Evolutionary conservation across 2,329 filamentous ascomycete species (phyloP).

Genomic region (Hypoxylon sp.): DNA sequence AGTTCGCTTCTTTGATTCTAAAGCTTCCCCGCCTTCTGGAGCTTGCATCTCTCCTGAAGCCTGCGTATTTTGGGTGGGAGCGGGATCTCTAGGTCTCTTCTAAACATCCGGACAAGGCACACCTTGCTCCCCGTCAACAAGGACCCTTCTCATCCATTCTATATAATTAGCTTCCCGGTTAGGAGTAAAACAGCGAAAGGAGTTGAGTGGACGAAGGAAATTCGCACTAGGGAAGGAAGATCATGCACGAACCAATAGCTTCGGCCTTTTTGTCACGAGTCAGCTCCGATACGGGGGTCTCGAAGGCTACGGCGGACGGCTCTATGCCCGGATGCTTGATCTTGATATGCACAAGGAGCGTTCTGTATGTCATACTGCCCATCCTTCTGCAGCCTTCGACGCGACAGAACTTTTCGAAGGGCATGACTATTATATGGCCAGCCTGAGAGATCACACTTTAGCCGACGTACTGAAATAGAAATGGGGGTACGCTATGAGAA

Average conservation of each 20-base stretch:
- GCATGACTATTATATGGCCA: neutral
- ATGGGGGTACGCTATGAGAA: neutral
- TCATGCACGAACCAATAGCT: neutral
- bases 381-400: neutral
- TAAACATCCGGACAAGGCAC: neutral
- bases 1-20: neutral
- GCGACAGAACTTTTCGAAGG: constrained; percentile 1
- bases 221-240: neutral
- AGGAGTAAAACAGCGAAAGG: neutral
- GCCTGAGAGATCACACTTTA: neutral
- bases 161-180: neutral
- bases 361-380: neutral
- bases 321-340: neutral
- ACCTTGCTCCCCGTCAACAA: neutral
- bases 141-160: constrained; percentile 1
- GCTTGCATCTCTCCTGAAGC: neutral
- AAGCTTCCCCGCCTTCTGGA: neutral
- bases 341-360: neutral
- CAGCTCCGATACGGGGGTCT: neutral
- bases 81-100: neutral
- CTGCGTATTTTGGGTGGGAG: neutral
- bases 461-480: neutral
- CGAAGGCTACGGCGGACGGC: neutral
- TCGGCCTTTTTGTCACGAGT: neutral
- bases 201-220: neutral